These are phyloP conservation scores for Symbiodinium pilosum DNA, from an alignment of 73 alveolate species.

Conservation along the genomic window DNA sequence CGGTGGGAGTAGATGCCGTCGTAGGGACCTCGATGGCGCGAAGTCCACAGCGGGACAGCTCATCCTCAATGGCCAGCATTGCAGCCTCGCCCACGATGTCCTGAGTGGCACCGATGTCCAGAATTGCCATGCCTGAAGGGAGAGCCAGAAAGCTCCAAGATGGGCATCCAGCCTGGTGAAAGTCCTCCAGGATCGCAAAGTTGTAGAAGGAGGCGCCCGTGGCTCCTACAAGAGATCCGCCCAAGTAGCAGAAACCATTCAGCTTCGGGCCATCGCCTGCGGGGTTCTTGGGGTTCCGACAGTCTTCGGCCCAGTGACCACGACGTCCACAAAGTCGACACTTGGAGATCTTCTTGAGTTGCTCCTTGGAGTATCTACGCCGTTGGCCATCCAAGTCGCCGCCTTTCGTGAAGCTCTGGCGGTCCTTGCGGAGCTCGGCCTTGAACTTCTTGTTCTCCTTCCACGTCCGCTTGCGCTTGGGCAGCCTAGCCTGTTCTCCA, in stretches of 20 bases:
- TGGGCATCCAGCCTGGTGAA: too few species aligned
- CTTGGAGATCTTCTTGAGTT: constrained; percentile 27
- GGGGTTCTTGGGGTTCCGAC: neutral
- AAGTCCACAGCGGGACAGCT: neutral
- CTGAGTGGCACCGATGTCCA: constrained; percentile 44
- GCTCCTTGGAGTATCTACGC: neutral
- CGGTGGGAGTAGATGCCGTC: neutral
- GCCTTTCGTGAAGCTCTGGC: neutral
- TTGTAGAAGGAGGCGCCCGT: too few species aligned
- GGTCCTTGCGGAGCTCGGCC: constrained; percentile 8
- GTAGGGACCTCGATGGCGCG: neutral
- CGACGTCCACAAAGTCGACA: neutral
- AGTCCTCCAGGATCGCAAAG: too few species aligned
- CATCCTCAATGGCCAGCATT: neutral
- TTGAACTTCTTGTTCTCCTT: constrained; percentile 21
- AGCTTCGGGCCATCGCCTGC: neutral
- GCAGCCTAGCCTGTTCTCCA: neutral
- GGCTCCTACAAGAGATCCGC: too few species aligned
- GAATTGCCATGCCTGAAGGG: neutral
- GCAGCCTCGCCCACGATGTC: constrained; percentile 23
- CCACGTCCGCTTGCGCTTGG: neutral
- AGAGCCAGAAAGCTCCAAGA: neutral
- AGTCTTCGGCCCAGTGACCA: constrained; percentile 81
- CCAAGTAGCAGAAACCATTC: neutral
- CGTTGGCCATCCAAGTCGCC: neutral